Base-by-base conservation (phyloP, 805 yeast species). In the Hanseniaspora pseudoguilliermondii region DNA sequence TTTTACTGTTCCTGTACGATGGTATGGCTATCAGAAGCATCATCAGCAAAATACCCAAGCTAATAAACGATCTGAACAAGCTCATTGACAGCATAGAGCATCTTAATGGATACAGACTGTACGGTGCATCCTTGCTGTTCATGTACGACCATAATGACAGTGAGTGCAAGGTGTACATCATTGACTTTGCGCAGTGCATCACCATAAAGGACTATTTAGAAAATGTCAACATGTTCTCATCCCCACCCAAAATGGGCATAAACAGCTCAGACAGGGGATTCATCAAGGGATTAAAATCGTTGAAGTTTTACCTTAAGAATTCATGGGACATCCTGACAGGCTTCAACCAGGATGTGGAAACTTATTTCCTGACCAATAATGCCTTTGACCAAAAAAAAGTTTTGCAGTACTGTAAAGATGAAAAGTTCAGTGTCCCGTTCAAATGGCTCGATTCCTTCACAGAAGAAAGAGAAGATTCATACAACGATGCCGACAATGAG, bases 131-230 rank as follows among this genome's bases (percentile, higher is more conserved):
- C 7, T 73, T 93, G 57, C 73, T 93, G 61, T 73, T 93, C 61
- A 87, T 93, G 82, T 91, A 91, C 68, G 97, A 93, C 65, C 57
- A 60, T 27, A 62, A 61, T 6, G 55, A 60, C 1, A 59, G 58
- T 42, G 59, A 63, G 38, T 60, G 63, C 39, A 69, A 68, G 59
- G 80, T 89, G n/a, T 80, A 89, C 59, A 77, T 95, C 55, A 93
- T 93, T 61, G 99, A 93, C 70, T 93, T 93, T 75, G 97, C 97
- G 1, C 95, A 90, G 65, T 85, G 95, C 64, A 83, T 88, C 16
- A 84, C 88, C 35, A 80, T 80, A 2, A 83, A 79, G 44, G 79
- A 78, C 57, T 71, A 73, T 42, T 57, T 60, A 15, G 64, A 62
- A 59, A 63, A 73, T 18, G 69, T 74, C 0, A 66, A 66, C 16